Conservation (phyloP, 139 green algal species). For the Coelastrella sp. region DNA sequence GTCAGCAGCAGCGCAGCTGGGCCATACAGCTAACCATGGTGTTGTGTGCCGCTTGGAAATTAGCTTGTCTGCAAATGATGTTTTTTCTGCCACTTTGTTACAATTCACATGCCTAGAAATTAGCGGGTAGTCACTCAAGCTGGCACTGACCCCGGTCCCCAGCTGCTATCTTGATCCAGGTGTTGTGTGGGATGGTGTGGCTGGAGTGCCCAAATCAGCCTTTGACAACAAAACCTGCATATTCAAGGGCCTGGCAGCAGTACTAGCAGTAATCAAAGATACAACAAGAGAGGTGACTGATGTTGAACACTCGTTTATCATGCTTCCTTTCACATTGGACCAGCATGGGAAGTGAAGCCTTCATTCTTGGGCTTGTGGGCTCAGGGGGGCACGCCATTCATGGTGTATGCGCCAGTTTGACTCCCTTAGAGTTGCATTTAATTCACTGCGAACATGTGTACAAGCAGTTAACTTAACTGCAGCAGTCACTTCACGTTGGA, state of each 20-base stretch:
- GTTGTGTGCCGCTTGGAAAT: no score
- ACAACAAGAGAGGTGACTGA: constrained; percentile 51
- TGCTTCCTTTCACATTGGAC: background rate
- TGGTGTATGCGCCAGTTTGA: background rate
- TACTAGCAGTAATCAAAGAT: constrained; percentile 45
- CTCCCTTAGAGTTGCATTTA: no score
- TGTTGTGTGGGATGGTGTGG: constrained; percentile 38
- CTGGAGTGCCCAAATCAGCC: constrained; percentile 21
- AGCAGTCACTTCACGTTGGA: no score
- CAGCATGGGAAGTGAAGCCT: background rate
- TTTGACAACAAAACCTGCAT: constrained; percentile 46
- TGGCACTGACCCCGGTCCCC: background rate
- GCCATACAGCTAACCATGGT: background rate
- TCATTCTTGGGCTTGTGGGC: no score
- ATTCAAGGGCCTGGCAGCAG: constrained; percentile 30
- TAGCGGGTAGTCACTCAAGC: no score
- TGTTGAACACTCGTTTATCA: background rate
- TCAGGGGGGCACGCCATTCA: no score
- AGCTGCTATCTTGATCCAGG: constrained; percentile 28
- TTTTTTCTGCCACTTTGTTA: background rate
- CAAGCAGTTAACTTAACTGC: no score
- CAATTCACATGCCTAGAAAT: no score
- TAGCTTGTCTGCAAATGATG: background rate
- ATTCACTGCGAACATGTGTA: no score
- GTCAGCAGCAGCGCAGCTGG: background rate